Percentiles rank a stretch among this genome's conserved stretches.
These are phyloP conservation scores for Lipomyces starkeyi DNA, from an alignment of 805 yeast species.

Conservation along the genomic window DNA sequence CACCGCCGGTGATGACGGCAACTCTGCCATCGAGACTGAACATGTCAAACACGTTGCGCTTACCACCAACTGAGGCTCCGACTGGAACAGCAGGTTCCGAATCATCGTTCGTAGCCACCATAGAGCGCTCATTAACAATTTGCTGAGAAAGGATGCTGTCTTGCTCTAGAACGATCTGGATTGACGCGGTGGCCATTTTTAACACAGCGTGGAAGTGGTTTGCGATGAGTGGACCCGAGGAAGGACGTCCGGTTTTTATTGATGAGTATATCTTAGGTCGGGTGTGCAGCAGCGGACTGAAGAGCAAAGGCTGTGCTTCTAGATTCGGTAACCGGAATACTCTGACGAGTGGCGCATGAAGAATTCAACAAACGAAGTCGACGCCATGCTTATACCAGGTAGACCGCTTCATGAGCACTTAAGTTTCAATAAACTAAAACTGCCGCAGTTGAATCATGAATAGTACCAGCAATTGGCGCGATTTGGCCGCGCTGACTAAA, in stretches of 20 bases:
- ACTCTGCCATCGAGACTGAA: constrained; percentile 69
- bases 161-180: too few species aligned
- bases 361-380: not conserved
- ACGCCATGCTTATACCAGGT: not conserved
- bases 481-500: not conserved
- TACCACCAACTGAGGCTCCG: constrained; percentile 44
- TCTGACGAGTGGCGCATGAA: constrained; percentile 1
- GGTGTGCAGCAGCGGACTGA: not conserved
- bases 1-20: constrained; percentile 70
- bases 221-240: not conserved
- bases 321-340: not conserved
- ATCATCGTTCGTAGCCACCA: too few species aligned
- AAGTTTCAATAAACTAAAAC: too few species aligned
- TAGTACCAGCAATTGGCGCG: not conserved
- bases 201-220: not conserved
- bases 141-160: too few species aligned
- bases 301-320: not conserved
- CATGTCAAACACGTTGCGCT: constrained; percentile 48
- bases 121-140: too few species aligned
- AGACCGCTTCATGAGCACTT: not conserved
- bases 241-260: not conserved
- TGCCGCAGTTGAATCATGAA: too few species aligned
- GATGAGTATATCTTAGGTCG: not conserved
- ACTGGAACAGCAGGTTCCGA: not conserved
- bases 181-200: too few species aligned